Base-by-base conservation (phyloP, 2,329 filamentous ascomycete species). In the Fusarium sp. region DNA sequence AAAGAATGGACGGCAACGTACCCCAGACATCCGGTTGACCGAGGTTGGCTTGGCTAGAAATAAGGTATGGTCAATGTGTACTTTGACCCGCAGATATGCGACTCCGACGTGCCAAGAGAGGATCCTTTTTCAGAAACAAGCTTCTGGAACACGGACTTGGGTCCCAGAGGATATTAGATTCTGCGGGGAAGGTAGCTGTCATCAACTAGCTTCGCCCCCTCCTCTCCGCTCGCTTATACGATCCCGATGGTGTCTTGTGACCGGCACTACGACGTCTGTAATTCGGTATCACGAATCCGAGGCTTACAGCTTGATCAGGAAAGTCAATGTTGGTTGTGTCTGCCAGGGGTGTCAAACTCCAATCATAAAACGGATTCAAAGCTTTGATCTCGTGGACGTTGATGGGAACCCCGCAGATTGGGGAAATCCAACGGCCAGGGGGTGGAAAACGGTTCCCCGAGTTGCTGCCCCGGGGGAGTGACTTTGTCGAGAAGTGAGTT, bases 281-380 rank as follows among this genome's bases (percentile, higher is more conserved):
- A 69, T 68, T 71, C 68, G 68, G 68, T 55, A 18, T 68, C 45
- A 11, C 49, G 52, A 65, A 68, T 39, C 59, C 68, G 64, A 68
- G 62, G 55, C 44, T 71, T 54, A 46, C 43, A 39, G 26, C 66
- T 62, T 20, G 36, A 61, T 57, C n/a, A 34, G 34, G 49, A 46
- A 66, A 52, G 65, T 45, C 28, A 18, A 43, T 43, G 66, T 52
- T 69, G 65, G 43, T 43, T 58, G 39, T 39, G 28, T 39, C 39
- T 44, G 36, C 38, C 33, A 43, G 31, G 51, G 44, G 45, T 50
- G 26, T 48, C 24, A 44, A 31, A 45, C 44, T 26, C 42, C 61
- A 58, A 53, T 52, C 40, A 45, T 10, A 10, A 10, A 51, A 61
- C 38, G 51, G 53, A 52, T 48, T 51, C 36, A n/a, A 34, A 18